These are phyloP conservation scores for Diaporthe humulicola DNA, from an alignment of 2,329 filamentous ascomycete genomes.

Conservation along the genomic window DNA sequence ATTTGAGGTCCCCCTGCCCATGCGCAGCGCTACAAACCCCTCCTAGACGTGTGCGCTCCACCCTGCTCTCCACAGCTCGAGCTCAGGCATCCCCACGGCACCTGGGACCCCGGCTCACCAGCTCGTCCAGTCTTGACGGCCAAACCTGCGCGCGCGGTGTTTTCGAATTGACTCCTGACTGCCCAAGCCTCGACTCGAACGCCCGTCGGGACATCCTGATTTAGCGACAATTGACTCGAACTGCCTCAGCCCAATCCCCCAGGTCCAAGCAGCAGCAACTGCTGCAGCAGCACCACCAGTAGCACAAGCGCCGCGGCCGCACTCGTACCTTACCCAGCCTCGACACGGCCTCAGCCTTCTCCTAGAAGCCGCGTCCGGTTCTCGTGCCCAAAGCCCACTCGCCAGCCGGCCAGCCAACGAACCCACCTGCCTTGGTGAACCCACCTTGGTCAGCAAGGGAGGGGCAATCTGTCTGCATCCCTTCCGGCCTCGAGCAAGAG, in stretches of 20 bases:
- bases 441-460: constrained; percentile 33
- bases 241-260: constrained; percentile 30
- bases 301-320: background rate
- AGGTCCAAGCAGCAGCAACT: constrained; percentile 1
- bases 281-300: constrained; percentile 1
- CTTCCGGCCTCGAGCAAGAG: constrained; percentile 17
- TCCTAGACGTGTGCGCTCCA: constrained; percentile 31
- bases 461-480: constrained; percentile 35
- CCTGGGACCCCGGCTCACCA: constrained; percentile 28
- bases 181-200: constrained; percentile 29
- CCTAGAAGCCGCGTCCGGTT: constrained; percentile 14
- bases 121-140: constrained; percentile 20
- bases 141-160: constrained; percentile 26
- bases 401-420: constrained; percentile 18
- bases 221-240: constrained; percentile 33
- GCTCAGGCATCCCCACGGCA: constrained; percentile 33
- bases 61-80: constrained; percentile 28
- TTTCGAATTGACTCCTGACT: constrained; percentile 29
- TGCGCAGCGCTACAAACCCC: constrained; percentile 24
- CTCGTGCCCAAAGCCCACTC: constrained; percentile 22
- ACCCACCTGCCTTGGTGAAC: constrained; percentile 28
- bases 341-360: constrained; percentile 32
- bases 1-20: constrained; percentile 31
- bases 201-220: constrained; percentile 22
- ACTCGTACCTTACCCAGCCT: constrained; percentile 2